A percentile compares a stretch with the other conserved stretches of the same genome.
These are phyloP conservation scores for Rubus parviflorus DNA, from an alignment of 306 rosid species.

Conservation along the genomic window DNA sequence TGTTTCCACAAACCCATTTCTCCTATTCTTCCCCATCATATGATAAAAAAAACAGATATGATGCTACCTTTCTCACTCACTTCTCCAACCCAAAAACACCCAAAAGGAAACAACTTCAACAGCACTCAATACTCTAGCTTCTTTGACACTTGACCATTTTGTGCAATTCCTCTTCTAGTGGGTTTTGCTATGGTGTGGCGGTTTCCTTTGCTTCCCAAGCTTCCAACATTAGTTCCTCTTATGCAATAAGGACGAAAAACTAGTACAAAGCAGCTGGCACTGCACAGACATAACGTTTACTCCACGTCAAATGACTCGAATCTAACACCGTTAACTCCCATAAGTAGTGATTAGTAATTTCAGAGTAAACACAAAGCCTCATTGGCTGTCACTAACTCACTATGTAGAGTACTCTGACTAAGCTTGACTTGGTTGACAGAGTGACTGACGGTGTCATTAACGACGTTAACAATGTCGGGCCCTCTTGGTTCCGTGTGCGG, in stretches of 20 bases:
- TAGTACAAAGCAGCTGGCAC: slow-evolving; percentile 17
- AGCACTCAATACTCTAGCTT: slow-evolving; percentile 12
- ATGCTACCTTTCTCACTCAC: slow-evolving; percentile 20
- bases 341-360: neutral
- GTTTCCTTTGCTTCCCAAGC: slow-evolving; percentile 36
- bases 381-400: slow-evolving; percentile 14
- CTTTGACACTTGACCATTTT: slow-evolving; percentile 8
- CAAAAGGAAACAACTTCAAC: slow-evolving; percentile 13
- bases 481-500: slow-evolving; percentile 4
- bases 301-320: slow-evolving; percentile 11
- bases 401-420: neutral
- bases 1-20: slow-evolving; percentile 34
- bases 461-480: slow-evolving; percentile 3
- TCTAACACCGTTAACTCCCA: slow-evolving; percentile 19
- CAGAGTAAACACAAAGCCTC: neutral
- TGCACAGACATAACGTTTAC: slow-evolving; percentile 22
- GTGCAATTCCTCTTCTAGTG: neutral
- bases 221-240: slow-evolving; percentile 35
- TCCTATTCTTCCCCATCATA: slow-evolving; percentile 24
- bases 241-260: slow-evolving; percentile 28
- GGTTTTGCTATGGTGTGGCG: slow-evolving; percentile 24
- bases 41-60: neutral
- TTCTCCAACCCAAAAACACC: slow-evolving; percentile 15
- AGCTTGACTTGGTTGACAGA: slow-evolving; percentile 7
- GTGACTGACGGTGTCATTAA: slow-evolving; percentile 12